Evolutionary conservation across 129 eudicot species (phyloP).

Genomic region (Ambrosia trifida): DNA sequence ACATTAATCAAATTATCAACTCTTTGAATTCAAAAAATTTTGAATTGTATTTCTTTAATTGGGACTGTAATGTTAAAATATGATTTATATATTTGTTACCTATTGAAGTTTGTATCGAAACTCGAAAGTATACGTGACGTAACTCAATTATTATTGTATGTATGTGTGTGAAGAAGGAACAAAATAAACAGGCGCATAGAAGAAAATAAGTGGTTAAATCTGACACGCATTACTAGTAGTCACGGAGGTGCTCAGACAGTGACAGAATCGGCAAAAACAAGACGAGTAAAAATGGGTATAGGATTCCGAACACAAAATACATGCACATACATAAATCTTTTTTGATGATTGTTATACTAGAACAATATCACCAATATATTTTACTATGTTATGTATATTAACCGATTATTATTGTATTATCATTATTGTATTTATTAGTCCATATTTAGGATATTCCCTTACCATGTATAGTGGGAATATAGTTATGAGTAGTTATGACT

Average conservation of each 20-base stretch:
- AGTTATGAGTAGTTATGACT: no score
- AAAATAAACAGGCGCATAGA: background rate
- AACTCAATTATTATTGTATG: background rate
- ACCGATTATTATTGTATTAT: no score
- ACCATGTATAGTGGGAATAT: no score
- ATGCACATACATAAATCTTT: background rate
- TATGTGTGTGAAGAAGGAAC: background rate
- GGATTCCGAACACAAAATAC: constrained; percentile 26
- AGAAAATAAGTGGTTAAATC: constrained; percentile 24
- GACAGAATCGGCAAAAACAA: constrained; percentile 32
- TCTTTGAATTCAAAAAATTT: no score
- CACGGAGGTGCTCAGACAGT: constrained; percentile 37
- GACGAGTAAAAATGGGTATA: constrained; percentile 20
- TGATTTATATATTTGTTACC: background rate
- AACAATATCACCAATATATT: background rate
- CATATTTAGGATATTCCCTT: no score
- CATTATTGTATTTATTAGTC: no score
- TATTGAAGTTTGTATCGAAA: background rate
- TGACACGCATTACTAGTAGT: constrained; percentile 32
- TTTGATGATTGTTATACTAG: background rate
- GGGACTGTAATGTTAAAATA: no score
- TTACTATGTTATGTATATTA: no score
- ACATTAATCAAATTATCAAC: no score
- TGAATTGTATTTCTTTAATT: no score
- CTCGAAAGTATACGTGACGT: background rate